Base-by-base conservation (phyloP, 108 stramenopile species). In the Aurantiochytrium sp. region DNA sequence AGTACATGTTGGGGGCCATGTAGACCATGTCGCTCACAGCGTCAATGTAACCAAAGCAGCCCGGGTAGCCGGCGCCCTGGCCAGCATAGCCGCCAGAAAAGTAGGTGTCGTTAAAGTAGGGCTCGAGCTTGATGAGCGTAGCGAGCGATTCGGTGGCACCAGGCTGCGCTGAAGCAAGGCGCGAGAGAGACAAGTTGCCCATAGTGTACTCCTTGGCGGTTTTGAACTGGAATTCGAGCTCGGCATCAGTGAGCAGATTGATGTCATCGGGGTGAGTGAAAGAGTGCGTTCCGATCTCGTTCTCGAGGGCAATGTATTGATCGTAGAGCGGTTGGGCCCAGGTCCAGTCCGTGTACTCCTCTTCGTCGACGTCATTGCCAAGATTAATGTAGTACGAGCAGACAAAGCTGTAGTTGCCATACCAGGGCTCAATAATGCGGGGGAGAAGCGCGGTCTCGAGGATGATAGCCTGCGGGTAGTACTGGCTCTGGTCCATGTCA, bases 331-430 rank as follows among this genome's bases (percentile, higher is more conserved):
- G 76, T 2, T 53, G 0, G n/a, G 51, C 51, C 49, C 45, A 53
- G 51, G 49, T 83, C 76, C 76, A 83, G 76, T 83, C 76, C n/a
- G 76, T 83, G 76, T 83, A 83, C 76, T 83, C 49, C 16, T 53
- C 45, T 53, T 83, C 76, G 4, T 47, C 45, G n/a, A 25, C 28
- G 76, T 83, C 23, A 4, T 83, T 83, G 51, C 76, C 76, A 23
- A 83, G 45, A 23, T 83, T 83, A 45, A 83, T 83, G 76, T 83
- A 83, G 76, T 53, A 83, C n/a, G 76, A 53, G n/a, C 49, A 21
- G 25, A 83, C 76, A 23, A 83, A 83, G 76, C 51, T 83, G 76
- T 83, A 83, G 76, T 83, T 53, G 76, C n/a, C n/a, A 23, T 83
- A 83, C 76, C 76, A 83, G n/a, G 76, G 76, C 49, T 47, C 28